Evolutionary conservation across 495 filamentous ascomycete genomes (phyloP).

Genomic region (Astrocystis sublimbata): DNA sequence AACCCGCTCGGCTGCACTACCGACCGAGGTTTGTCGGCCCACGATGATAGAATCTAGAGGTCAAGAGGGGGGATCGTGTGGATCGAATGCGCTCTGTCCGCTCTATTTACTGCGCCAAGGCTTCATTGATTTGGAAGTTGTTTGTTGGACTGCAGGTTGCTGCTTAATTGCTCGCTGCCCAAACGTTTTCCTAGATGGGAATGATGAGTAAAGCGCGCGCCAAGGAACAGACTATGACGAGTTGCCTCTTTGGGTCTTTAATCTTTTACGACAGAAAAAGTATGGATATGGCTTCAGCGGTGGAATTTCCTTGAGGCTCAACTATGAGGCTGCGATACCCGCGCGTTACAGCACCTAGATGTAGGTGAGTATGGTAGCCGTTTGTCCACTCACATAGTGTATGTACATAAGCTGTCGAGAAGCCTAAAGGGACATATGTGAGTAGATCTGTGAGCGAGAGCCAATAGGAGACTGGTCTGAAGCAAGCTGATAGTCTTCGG

Average conservation of each 20-base stretch:
- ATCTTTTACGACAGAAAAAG: background rate
- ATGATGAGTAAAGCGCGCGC: slow-evolving; percentile 10
- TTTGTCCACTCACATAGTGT: background rate
- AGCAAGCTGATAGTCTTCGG: background rate
- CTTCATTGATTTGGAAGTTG: slow-evolving; percentile 8
- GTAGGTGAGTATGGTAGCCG: background rate
- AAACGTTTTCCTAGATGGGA: background rate
- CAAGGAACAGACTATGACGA: slow-evolving; percentile 1
- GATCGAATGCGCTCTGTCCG: background rate
- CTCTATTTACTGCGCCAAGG: slow-evolving; percentile 5
- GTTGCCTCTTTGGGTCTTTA: slow-evolving; percentile 12
- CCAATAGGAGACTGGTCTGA: slow-evolving; percentile 2
- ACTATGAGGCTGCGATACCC: slow-evolving; percentile 9
- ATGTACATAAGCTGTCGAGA: background rate
- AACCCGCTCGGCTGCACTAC: slow-evolving; percentile 4
- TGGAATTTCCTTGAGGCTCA: slow-evolving; percentile 6
- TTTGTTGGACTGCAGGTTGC: slow-evolving; percentile 11
- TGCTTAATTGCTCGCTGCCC: slow-evolving; percentile 6
- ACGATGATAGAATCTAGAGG: background rate
- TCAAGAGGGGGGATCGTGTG: slow-evolving; percentile 2
- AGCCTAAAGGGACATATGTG: background rate
- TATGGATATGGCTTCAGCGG: no score
- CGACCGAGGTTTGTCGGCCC: slow-evolving; percentile 8
- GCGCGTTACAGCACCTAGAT: background rate
- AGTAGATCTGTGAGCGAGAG: background rate